A percentile compares a stretch with the other conserved stretches of the same genome.
Evolutionary conservation across 1,139 yeast species (phyloP).

Genomic region (Candida frijolesensis): DNA sequence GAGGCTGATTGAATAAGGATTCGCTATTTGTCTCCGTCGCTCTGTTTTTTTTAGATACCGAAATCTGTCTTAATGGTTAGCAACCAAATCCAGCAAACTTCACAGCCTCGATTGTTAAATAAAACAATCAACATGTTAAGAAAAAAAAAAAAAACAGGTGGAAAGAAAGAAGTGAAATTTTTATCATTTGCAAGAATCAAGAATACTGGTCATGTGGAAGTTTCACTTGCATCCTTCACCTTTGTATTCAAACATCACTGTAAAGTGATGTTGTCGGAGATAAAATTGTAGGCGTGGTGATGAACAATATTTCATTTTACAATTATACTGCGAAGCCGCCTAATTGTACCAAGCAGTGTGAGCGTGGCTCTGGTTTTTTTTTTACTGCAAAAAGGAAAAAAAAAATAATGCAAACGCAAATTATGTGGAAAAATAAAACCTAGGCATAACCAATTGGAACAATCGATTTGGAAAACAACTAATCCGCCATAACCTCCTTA

Average conservation of each 20-base stretch:
- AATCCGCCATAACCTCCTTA: not conserved
- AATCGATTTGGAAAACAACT: not conserved
- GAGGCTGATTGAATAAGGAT: no score
- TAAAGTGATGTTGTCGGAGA: no score
- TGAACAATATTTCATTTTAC: not conserved
- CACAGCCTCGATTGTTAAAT: not conserved
- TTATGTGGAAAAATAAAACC: not conserved
- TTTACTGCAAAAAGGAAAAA: not conserved
- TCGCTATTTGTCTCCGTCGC: no score
- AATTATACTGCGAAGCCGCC: conserved; percentile 1
- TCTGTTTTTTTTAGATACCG: not conserved
- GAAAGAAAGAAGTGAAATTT: no score
- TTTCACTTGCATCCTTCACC: no score
- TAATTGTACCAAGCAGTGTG: not conserved
- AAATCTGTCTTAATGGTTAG: no score
- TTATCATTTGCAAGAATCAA: no score
- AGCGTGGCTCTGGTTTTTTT: not conserved
- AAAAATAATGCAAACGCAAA: not conserved
- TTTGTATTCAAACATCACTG: no score
- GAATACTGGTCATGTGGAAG: no score
- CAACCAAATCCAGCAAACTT: not conserved
- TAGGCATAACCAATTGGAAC: conserved; percentile 2
- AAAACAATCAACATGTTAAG: no score
- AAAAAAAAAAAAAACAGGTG: no score
- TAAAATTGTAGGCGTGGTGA: not conserved